Conservation (phyloP, 805 yeast species). For the Myxozyma monticola region DNA sequence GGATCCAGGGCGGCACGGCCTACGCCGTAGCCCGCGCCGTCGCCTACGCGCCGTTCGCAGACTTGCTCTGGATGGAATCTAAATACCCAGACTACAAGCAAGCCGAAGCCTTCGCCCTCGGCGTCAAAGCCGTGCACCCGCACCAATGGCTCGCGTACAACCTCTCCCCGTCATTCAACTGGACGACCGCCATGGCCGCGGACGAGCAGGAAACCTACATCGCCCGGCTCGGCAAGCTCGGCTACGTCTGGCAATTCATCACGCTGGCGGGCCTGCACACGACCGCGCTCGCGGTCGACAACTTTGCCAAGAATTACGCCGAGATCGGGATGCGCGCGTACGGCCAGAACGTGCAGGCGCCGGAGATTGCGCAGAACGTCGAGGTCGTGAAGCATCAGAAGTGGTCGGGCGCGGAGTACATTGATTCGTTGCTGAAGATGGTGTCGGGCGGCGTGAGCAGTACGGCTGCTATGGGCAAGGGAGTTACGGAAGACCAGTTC, state of each 20-base stretch:
- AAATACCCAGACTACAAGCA: conserved; percentile 90
- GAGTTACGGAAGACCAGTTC: conserved; percentile 97
- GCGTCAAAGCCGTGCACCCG: conserved; percentile 78
- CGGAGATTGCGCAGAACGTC: conserved; percentile 83
- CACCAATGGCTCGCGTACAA: conserved; percentile 96
- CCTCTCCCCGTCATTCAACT: conserved; percentile 95
- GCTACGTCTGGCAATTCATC: conserved; percentile 97
- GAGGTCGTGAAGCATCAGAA: conserved; percentile 97
- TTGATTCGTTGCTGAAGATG: conserved; percentile 83
- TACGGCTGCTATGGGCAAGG: conserved; percentile 98
- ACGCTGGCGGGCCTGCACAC: conserved; percentile 97
- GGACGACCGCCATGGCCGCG: conserved; percentile 90
- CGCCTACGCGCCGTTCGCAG: conserved; percentile 92
- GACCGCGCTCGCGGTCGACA: conserved; percentile 86
- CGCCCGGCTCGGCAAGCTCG: conserved; percentile 78
- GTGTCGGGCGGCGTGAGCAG: conserved; percentile 93
- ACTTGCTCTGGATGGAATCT: conserved; percentile 97
- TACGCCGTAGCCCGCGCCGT: conserved; percentile 97
- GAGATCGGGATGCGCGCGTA: conserved; percentile 93
- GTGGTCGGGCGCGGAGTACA: conserved; percentile 98
- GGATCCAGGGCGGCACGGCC: conserved; percentile 94
- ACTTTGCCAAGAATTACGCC: conserved; percentile 75
- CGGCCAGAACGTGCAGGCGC: conserved; percentile 81
- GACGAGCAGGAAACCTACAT: conserved; percentile 90
- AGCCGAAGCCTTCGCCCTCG: conserved; percentile 92